Conservation (phyloP, 371 early-diverging fungal species). For the Mortierella sp. region DNA sequence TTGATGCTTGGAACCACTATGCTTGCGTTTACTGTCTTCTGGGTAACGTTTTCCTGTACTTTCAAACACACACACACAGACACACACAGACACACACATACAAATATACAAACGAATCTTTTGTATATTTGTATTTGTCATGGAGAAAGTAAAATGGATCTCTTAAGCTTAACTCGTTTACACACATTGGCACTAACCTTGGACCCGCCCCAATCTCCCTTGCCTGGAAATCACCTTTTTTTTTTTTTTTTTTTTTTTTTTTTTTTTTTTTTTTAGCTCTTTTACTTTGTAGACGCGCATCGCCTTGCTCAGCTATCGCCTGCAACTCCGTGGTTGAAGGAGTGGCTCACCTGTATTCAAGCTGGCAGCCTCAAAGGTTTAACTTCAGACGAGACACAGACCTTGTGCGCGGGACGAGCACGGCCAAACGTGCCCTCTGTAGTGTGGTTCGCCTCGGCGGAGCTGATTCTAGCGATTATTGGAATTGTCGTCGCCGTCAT, state of each 20-base stretch:
- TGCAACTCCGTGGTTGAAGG: slow-evolving; percentile 12
- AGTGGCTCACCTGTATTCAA: slow-evolving; percentile 19
- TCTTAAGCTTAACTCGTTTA: no score
- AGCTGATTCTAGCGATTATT: slow-evolving; percentile 31
- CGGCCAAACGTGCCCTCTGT: slow-evolving; percentile 21
- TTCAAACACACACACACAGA: not conserved
- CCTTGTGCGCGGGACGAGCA: slow-evolving; percentile 14
- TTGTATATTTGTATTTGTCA: no score
- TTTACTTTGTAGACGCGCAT: slow-evolving; percentile 45
- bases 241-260: not conserved
- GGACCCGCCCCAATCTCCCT: no score
- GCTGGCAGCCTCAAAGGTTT: slow-evolving; percentile 7
- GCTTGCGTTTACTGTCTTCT: slow-evolving; percentile 42
- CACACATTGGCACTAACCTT: no score
- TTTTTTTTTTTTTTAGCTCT: slow-evolving; percentile 7
- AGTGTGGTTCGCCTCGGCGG: slow-evolving; percentile 47
- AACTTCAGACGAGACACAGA: slow-evolving; percentile 27
- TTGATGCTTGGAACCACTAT: slow-evolving; percentile 40
- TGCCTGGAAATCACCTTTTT: no score
- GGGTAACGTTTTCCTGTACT: slow-evolving; percentile 8
- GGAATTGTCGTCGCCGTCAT: slow-evolving; percentile 31
- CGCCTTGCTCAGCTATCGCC: slow-evolving; percentile 9
- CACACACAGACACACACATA: not conserved
- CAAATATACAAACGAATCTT: not conserved
- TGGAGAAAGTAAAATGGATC: no score